A percentile compares a stretch with the other conserved stretches of the same genome.
phyloP scores from a whole-genome alignment of 208 protist species.

The Trypanosoma brucei region DNA sequence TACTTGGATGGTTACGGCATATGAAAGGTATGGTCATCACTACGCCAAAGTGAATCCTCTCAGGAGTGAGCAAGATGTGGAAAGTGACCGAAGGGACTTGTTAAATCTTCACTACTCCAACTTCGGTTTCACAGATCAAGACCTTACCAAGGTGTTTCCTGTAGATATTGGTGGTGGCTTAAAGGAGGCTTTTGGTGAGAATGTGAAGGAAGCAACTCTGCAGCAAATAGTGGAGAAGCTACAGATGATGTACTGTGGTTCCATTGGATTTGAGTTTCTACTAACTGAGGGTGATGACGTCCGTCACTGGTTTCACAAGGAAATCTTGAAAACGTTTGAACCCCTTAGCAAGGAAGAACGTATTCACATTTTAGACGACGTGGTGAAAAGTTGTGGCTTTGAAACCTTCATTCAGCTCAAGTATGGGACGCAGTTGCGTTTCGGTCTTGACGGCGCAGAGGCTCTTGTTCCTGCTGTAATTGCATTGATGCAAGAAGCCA shows the following conservation, averaged over 20 bases:
- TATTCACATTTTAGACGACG: conserved; percentile 58
- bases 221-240: conserved; percentile 72
- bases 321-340: conserved; percentile 74
- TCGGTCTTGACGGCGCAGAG: conserved; percentile 96
- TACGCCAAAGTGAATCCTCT: conserved; percentile 81
- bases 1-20: conserved; percentile 86
- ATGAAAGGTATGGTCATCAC: conserved; percentile 82
- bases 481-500: conserved; percentile 80
- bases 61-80: conserved; percentile 15
- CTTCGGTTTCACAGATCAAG: conserved; percentile 82
- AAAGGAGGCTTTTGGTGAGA: conserved; percentile 68
- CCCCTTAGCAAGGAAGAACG: conserved; percentile 56
- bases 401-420: conserved; percentile 92
- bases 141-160: conserved; percentile 75
- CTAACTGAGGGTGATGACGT: conserved; percentile 91
- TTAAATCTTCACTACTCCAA: conserved; percentile 44
- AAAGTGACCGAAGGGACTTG: conserved; percentile 20
- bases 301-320: conserved; percentile 94
- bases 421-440: conserved; percentile 94
- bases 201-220: conserved; percentile 68
- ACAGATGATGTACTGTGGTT: conserved; percentile 84
- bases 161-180: conserved; percentile 74
- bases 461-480: conserved; percentile 95
- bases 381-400: conserved; percentile 90
- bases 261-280: conserved; percentile 96